phyloP scores from a whole-genome alignment of 2,329 filamentous ascomycete genomes.

The Hypoxylon sp. region DNA sequence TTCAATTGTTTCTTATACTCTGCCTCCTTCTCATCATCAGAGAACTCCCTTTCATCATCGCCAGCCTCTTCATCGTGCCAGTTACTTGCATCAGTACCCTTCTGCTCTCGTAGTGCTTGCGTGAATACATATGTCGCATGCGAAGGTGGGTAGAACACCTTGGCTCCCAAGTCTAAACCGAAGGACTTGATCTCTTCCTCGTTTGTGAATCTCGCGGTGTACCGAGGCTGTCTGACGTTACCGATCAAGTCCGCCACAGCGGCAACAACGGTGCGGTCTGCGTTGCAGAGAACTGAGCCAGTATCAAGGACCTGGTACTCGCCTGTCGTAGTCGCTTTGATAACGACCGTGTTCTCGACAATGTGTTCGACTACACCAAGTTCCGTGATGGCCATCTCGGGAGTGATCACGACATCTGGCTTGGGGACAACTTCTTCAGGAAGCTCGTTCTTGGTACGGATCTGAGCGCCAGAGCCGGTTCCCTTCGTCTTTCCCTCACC shows the following conservation, averaged over 20 bases:
- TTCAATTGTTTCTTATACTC: conserved; percentile 80
- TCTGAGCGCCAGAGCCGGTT: conserved; percentile 58
- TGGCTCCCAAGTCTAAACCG: conserved; percentile 75
- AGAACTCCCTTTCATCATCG: conserved; percentile 92
- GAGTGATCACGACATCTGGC: conserved; percentile 82
- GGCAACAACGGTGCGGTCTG: conserved; percentile 81
- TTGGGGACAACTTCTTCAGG: conserved; percentile 74
- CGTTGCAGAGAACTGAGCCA: conserved; percentile 84
- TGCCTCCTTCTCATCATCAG: conserved; percentile 93
- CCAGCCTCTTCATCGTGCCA: conserved; percentile 91
- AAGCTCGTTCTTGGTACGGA: conserved; percentile 87
- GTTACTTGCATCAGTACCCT: conserved; percentile 95
- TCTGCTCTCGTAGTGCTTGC: conserved; percentile 79
- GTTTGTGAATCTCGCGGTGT: conserved; percentile 81
- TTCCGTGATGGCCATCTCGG: conserved; percentile 80
- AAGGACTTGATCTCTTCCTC: conserved; percentile 75
- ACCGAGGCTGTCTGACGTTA: conserved; percentile 85
- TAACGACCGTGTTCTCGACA: conserved; percentile 81
- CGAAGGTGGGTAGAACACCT: conserved; percentile 82
- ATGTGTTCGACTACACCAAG: conserved; percentile 82
- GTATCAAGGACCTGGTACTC: conserved; percentile 87
- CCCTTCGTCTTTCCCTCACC: conserved; percentile 65
- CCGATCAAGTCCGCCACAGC: conserved; percentile 88
- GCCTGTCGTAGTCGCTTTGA: conserved; percentile 82
- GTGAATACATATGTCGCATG: conserved; percentile 91